Conservation (phyloP, 2,329 filamentous ascomycete species). For the Epichloe typhina region DNA sequence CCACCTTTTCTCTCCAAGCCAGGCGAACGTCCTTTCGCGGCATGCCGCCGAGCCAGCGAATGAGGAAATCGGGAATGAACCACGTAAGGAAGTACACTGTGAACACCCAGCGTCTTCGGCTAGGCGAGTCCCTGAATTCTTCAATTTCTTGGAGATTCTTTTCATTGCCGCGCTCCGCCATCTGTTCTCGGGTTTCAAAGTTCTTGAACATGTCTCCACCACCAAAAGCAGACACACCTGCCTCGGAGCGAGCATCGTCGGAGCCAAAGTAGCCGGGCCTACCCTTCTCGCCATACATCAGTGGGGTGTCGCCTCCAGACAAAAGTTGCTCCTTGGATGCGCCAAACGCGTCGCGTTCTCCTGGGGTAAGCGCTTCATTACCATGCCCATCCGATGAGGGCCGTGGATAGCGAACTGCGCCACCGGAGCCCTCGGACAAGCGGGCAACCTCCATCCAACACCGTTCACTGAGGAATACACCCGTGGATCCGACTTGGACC, state of each 20-base stretch:
- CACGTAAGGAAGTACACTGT: constrained; percentile 75
- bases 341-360: constrained; percentile 46
- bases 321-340: constrained; percentile 48
- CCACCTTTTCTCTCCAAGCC: constrained; percentile 94
- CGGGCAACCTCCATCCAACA: constrained; percentile 89
- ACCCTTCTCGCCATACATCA: constrained; percentile 60
- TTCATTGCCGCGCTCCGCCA: constrained; percentile 90
- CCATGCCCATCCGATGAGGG: constrained; percentile 50
- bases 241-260: constrained; percentile 83
- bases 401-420: constrained; percentile 25
- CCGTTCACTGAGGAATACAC: constrained; percentile 87
- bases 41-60: constrained; percentile 70
- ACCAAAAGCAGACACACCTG: constrained; percentile 80
- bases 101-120: constrained; percentile 83
- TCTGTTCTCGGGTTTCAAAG: constrained; percentile 81
- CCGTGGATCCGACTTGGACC: constrained; percentile 78
- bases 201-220: constrained; percentile 97
- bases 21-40: constrained; percentile 80
- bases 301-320: constrained; percentile 40
- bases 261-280: constrained; percentile 68
- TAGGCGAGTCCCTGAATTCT: constrained; percentile 60
- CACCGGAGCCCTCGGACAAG: constrained; percentile 48
- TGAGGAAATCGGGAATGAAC: constrained; percentile 72
- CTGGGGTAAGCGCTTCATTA: constrained; percentile 47
- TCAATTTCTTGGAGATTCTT: constrained; percentile 86